These are phyloP conservation scores for Acacia pycnantha DNA, from an alignment of 331 rosid genomes.

Conservation along the genomic window DNA sequence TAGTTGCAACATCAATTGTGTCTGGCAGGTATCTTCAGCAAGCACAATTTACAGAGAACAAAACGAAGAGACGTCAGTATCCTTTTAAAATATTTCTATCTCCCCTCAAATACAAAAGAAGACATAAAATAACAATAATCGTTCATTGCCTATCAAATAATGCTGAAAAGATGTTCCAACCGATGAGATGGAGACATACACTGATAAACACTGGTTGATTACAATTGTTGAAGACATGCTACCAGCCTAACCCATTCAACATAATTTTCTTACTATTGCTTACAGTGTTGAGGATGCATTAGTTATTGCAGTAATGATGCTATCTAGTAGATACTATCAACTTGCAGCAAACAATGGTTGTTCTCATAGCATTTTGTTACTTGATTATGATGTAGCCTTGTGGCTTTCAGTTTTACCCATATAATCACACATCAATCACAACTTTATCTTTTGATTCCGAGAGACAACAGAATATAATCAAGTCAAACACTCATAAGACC, in stretches of 20 bases:
- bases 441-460: too few relatives aligned
- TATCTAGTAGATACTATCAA: constrained; percentile 9
- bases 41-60: constrained; percentile 29
- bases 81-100: neutral
- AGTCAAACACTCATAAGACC: neutral
- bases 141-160: constrained; percentile 12
- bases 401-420: neutral
- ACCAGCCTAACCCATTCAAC: constrained; percentile 2
- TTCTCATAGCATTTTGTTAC: neutral
- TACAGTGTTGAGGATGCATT: neutral
- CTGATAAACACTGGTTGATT: neutral
- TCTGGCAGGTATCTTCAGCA: constrained; percentile 87
- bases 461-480: neutral
- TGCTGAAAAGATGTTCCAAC: constrained; percentile 12
- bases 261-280: constrained; percentile 1
- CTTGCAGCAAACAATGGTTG: constrained; percentile 19
- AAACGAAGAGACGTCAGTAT: constrained; percentile 26
- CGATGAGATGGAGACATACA: neutral
- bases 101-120: neutral
- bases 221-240: neutral
- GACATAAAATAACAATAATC: neutral
- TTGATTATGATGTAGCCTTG: constrained; percentile 10
- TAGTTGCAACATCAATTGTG: constrained; percentile 86
- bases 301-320: neutral
- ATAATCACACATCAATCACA: neutral